phyloP scores from a whole-genome alignment of 169 alveolate genomes.

The Cryptosporidium parvum region DNA sequence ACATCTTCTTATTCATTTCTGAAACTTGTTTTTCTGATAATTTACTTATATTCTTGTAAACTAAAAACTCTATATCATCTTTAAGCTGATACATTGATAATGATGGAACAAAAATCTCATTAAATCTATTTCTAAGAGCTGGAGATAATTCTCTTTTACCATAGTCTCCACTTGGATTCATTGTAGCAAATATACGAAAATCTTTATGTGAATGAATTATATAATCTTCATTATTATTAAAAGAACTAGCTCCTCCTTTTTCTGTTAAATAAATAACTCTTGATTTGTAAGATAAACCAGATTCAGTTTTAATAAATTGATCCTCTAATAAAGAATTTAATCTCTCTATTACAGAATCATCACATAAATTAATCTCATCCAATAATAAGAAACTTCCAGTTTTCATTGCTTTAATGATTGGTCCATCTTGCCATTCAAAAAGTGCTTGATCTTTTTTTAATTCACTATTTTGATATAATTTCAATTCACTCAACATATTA shows the following conservation, averaged over 20 bases:
- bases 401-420: slow-evolving; percentile 95
- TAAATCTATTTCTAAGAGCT: slow-evolving; percentile 97
- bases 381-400: slow-evolving; percentile 93
- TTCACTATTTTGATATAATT: slow-evolving; percentile 8
- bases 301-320: slow-evolving; percentile 81
- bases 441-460: slow-evolving; percentile 79
- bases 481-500: neutral
- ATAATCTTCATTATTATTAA: slow-evolving; percentile 77
- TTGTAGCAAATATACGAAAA: slow-evolving; percentile 97
- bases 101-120: slow-evolving; percentile 94
- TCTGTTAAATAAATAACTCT: slow-evolving; percentile 82
- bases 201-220: slow-evolving; percentile 89
- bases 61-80: slow-evolving; percentile 40
- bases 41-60: slow-evolving; percentile 53
- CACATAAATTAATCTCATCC: slow-evolving; percentile 99
- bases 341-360: slow-evolving; percentile 98
- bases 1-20: neutral
- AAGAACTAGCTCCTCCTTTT: slow-evolving; percentile 78
- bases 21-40: neutral
- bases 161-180: slow-evolving; percentile 99
- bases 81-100: slow-evolving; percentile 35
- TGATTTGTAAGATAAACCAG: neutral
- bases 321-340: slow-evolving; percentile 97
- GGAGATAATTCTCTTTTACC: slow-evolving; percentile 99
- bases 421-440: slow-evolving; percentile 99